A percentile compares a stretch with the other conserved stretches of the same genome.
Evolutionary conservation across 805 yeast species (phyloP).

Genomic region (Candida stauntonica): DNA sequence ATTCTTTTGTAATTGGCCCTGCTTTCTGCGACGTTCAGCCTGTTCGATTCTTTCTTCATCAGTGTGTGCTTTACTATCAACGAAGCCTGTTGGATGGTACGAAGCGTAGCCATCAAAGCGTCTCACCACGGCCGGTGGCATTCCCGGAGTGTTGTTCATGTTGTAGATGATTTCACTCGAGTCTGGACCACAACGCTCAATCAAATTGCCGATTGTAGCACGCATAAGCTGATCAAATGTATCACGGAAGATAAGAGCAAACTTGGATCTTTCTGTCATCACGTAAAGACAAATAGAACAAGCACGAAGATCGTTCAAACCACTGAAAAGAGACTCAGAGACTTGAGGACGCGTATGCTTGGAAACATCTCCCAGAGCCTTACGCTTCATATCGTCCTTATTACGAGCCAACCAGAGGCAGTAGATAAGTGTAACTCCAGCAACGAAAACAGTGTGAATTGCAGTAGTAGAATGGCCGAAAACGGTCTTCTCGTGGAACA

Average conservation of each 20-base stretch:
- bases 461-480: constrained; percentile 63
- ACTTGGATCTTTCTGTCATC: constrained; percentile 61
- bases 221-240: constrained; percentile 63
- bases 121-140: constrained; percentile 58
- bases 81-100: constrained; percentile 21
- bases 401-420: constrained; percentile 66
- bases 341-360: constrained; percentile 58
- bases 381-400: constrained; percentile 52
- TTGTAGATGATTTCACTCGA: constrained; percentile 51
- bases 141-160: constrained; percentile 36
- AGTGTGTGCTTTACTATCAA: constrained; percentile 22
- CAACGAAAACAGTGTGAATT: constrained; percentile 62
- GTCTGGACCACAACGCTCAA: constrained; percentile 60
- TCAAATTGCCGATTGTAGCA: constrained; percentile 59
- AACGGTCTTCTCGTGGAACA: constrained; percentile 57
- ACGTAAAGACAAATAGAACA: constrained; percentile 62
- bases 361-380: constrained; percentile 49
- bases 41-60: constrained; percentile 42
- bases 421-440: constrained; percentile 63
- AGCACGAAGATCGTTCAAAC: constrained; percentile 59
- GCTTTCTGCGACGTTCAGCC: constrained; percentile 43
- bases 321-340: constrained; percentile 47
- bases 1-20: constrained; percentile 46
- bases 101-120: constrained; percentile 31
- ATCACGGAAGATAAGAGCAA: constrained; percentile 59